phyloP scores from a whole-genome alignment of 148 eudicot genomes.

The Rhododendron simsii region DNA sequence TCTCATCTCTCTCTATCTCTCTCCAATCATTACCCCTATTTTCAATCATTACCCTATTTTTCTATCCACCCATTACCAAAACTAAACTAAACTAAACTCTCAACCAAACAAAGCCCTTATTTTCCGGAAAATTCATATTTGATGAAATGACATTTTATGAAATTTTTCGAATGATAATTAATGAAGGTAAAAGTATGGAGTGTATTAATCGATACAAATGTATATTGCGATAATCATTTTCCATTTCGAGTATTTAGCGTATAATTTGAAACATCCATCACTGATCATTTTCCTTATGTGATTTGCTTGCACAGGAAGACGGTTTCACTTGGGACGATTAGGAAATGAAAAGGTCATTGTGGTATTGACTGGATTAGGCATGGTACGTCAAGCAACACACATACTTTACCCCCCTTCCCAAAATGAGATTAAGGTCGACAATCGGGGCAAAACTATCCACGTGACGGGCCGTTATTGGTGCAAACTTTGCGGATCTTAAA shows the following conservation, averaged over 20 bases:
- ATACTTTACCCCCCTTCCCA: background rate
- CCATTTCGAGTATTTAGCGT: background rate
- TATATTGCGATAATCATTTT: background rate
- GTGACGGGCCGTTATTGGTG: background rate
- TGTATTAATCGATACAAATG: background rate
- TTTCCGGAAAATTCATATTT: background rate
- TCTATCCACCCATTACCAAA: no score
- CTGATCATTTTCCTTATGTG: background rate
- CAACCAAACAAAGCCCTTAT: no score
- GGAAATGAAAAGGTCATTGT: conserved; percentile 21
- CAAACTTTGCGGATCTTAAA: background rate
- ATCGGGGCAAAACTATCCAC: background rate
- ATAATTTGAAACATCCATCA: background rate
- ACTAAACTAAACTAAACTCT: no score
- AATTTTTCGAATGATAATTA: background rate
- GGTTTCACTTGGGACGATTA: conserved; percentile 17
- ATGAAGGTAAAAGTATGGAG: background rate
- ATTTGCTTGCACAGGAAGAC: conserved; percentile 20
- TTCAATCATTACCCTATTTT: no score
- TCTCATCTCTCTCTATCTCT: no score
- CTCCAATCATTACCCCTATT: no score
- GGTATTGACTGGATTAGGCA: conserved; percentile 30
- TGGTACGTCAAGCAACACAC: conserved; percentile 14
- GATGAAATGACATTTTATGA: background rate
- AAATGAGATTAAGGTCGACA: background rate